These are phyloP conservation scores for Cucumis variabilis DNA, from an alignment of 331 rosid species.

Conservation along the genomic window DNA sequence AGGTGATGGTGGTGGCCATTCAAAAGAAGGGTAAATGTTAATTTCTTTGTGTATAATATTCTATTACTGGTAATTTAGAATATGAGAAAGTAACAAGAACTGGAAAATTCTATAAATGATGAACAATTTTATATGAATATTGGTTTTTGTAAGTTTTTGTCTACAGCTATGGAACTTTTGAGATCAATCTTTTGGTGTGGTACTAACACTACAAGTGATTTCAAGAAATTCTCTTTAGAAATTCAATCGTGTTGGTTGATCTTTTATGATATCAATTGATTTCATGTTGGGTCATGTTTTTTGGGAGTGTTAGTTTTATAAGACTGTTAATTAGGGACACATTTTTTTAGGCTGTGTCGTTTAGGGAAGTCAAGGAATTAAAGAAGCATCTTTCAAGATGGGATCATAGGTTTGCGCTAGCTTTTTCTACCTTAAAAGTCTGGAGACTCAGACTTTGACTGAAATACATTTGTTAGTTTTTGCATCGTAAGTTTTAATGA, in stretches of 20 bases:
- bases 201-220: neutral
- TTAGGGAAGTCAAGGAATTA: too few species aligned
- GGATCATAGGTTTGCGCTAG: too few species aligned
- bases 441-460: too few species aligned
- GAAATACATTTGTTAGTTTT: too few species aligned
- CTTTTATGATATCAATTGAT: neutral
- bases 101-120: neutral
- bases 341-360: constrained; percentile 4
- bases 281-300: neutral
- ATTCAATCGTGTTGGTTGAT: neutral
- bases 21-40: constrained; percentile 53
- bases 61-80: neutral
- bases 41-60: neutral
- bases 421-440: too few species aligned
- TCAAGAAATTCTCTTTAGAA: neutral
- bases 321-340: neutral
- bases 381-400: too few species aligned
- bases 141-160: neutral
- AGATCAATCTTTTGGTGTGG: neutral
- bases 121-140: neutral
- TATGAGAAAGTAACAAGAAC: neutral
- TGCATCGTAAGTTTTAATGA: too few species aligned
- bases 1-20: constrained; percentile 51
- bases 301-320: neutral
- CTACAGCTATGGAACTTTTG: neutral